Base-by-base conservation (phyloP, 2,329 filamentous ascomycete species). In the Aspergillus candidus region DNA sequence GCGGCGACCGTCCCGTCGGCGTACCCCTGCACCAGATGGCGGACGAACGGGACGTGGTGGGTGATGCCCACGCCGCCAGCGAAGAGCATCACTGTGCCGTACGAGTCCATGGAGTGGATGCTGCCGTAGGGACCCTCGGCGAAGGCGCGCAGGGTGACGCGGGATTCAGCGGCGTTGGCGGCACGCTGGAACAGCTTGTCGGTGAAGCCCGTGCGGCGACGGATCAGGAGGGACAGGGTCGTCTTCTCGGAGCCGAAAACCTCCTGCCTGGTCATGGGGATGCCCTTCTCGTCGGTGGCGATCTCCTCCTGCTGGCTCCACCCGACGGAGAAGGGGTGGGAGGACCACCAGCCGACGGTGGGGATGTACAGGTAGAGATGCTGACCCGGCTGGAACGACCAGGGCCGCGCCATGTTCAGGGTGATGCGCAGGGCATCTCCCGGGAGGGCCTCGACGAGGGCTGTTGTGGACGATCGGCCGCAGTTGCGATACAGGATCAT, bases 61-160 rank as follows among this genome's bases (percentile, higher is more conserved):
- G 91, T 95, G 68, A 98, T 97, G 50, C 93, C 93, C 4, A 93
- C 89, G 45, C 91, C 88, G 44, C 89, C 90, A 11, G 91, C 90
- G 61, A 96, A 89, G 44, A 98, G 83, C 51, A 98, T 79, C 35
- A 84, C 82, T 35, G 94, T 93, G 32, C 93, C 91, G 67, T 96
- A 97, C 6, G 90, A 96, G 66, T 89, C 83, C 52, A 97, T 82
- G 48, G 82, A 82, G 67, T 95, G 85, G 61, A 88, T 84, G 34
- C 83, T 84, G 4, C 81, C 84, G 62, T 97, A 97, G 1, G 93
- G 91, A 0, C 93, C 93, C 69, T 97, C 93, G 49, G 94, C 80
- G 46, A 86, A 81, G 30, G 88, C 89, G 46, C 75, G 77, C 43
- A 90, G 73, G 10, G 75, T 74, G 48, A 90, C 71, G 11, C 74